A percentile compares a stretch with the other conserved stretches of the same genome.
Evolutionary conservation across 2,329 filamentous ascomycete genomes (phyloP).

Genomic region (Epichloe elymi): DNA sequence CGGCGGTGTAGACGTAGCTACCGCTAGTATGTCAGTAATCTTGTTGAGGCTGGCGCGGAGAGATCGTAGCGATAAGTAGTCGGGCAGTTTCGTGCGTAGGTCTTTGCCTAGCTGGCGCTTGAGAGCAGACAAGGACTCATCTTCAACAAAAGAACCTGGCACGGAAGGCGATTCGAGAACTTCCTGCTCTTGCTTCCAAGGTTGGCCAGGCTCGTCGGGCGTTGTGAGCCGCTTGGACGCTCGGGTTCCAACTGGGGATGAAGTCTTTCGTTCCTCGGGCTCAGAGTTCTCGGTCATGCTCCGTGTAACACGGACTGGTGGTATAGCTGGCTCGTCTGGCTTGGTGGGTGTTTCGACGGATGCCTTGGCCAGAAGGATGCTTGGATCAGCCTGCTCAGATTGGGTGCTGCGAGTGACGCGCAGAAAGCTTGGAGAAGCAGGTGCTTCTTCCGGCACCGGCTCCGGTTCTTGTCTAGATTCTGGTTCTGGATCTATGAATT

Average conservation of each 20-base stretch:
- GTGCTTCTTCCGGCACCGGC: background rate
- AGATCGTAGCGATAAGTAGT: constrained; percentile 38
- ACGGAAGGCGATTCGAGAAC: constrained; percentile 16
- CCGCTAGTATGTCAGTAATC: constrained; percentile 39
- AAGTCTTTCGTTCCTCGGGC: background rate
- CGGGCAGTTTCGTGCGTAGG: constrained; percentile 36
- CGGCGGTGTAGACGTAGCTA: constrained; percentile 37
- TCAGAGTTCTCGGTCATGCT: constrained; percentile 11
- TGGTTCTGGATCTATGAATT: background rate
- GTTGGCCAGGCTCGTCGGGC: constrained; percentile 1
- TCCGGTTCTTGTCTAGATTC: background rate
- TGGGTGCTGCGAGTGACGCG: constrained; percentile 16
- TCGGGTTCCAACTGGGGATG: constrained; percentile 1
- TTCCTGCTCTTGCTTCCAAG: constrained; percentile 6
- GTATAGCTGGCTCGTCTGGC: background rate
- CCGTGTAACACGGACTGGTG: constrained; percentile 10
- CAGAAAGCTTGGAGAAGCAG: constrained; percentile 2
- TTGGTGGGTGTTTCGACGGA: constrained; percentile 3
- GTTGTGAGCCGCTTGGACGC: constrained; percentile 1
- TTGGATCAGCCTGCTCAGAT: constrained; percentile 14
- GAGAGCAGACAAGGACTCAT: constrained; percentile 20
- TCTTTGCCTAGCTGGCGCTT: constrained; percentile 33
- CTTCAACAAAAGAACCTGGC: constrained; percentile 11
- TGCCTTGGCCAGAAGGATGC: constrained; percentile 13
- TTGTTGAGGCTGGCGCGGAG: constrained; percentile 37